Percentiles rank a stretch among this genome's conserved stretches.
phyloP scores from a whole-genome alignment of 768 basidiomycete genomes.

The Tylopilus rubrobrunneus region DNA sequence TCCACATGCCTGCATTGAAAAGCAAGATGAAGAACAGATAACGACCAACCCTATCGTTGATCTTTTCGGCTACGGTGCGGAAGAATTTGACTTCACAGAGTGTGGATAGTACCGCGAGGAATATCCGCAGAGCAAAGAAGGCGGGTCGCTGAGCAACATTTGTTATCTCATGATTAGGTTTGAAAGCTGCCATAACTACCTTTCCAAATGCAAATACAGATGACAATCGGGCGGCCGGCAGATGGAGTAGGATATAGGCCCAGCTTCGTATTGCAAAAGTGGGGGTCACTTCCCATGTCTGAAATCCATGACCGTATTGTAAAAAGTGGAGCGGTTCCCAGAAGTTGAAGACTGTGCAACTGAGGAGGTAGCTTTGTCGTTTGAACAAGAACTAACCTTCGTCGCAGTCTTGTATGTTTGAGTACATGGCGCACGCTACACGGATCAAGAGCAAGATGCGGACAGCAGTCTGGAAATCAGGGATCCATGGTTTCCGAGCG shows the following conservation, averaged over 20 bases:
- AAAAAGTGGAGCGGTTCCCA: constrained; percentile 98
- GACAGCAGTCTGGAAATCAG: constrained; percentile 79
- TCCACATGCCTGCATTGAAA: constrained; percentile 94
- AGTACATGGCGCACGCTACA: constrained; percentile 87
- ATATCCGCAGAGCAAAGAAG: constrained; percentile 87
- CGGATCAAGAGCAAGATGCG: constrained; percentile 80
- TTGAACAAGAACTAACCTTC: constrained; percentile 59
- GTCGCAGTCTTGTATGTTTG: constrained; percentile 92
- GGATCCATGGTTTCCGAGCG: constrained; percentile 78
- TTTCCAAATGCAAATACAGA: constrained; percentile 64
- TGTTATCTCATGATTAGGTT: constrained; percentile 11
- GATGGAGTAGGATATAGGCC: constrained; percentile 85
- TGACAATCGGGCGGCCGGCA: constrained; percentile 60
- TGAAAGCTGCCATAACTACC: constrained; percentile 39
- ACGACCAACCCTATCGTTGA: constrained; percentile 89
- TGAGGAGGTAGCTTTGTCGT: neutral
- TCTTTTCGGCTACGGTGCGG: constrained; percentile 69
- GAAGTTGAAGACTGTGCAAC: constrained; percentile 87
- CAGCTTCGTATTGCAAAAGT: constrained; percentile 90
- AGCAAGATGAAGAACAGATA: constrained; percentile 87
- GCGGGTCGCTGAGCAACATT: constrained; percentile 58
- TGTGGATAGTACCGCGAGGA: constrained; percentile 68
- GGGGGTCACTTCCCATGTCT: constrained; percentile 97
- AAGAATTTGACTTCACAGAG: constrained; percentile 82
- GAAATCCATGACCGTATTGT: constrained; percentile 82